phyloP scores from a whole-genome alignment of 306 rosid species.

The Betula pendula region DNA sequence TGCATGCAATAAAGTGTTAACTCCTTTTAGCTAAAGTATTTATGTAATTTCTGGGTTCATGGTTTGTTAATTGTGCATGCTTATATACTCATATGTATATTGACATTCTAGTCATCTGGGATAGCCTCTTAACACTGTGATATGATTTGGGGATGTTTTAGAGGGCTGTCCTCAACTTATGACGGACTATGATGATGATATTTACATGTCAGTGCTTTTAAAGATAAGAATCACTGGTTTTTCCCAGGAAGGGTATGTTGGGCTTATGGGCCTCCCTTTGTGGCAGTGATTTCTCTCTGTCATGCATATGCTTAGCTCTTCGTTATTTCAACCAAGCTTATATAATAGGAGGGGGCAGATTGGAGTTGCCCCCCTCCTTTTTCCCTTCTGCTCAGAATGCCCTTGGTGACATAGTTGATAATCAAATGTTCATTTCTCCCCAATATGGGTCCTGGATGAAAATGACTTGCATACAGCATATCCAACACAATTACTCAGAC shows the following conservation, averaged over 20 bases:
- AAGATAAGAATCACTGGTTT: neutral
- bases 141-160: neutral
- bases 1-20: constrained; percentile 9
- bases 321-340: too few species aligned
- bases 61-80: constrained; percentile 1
- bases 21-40: constrained; percentile 5
- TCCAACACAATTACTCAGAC: neutral
- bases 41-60: constrained; percentile 7
- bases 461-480: neutral
- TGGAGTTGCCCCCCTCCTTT: too few species aligned
- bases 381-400: neutral
- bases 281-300: neutral
- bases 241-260: neutral
- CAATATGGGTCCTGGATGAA: neutral
- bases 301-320: neutral
- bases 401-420: neutral
- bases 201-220: neutral
- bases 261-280: neutral
- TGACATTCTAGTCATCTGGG: neutral
- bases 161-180: neutral
- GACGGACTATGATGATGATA: neutral
- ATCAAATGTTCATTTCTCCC: neutral
- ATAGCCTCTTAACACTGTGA: neutral
- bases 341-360: too few species aligned
- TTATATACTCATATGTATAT: neutral